phyloP scores from a whole-genome alignment of 345 rosid genomes.

The Abelmoschus esculentus region DNA sequence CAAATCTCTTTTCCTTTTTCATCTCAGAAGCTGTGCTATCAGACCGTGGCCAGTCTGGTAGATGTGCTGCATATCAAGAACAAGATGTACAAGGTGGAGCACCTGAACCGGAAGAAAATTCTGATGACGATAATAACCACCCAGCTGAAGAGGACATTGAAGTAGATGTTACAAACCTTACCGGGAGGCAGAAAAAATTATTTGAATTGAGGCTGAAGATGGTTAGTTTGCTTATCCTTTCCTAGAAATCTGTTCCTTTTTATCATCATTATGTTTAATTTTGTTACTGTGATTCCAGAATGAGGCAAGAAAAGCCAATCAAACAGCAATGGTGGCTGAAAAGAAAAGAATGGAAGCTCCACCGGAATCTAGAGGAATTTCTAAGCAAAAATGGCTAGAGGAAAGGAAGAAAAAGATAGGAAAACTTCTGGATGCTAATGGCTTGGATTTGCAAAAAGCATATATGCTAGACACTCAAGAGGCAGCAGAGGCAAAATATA shows the following conservation, averaged over 20 bases:
- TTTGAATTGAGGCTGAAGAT: constrained; percentile 80
- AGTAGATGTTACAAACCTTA: constrained; percentile 58
- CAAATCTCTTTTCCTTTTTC: not conserved
- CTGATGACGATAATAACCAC: constrained; percentile 35
- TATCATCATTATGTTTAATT: not conserved
- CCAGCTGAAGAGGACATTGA: constrained; percentile 37
- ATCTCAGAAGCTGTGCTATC: constrained; percentile 31
- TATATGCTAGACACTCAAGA: constrained; percentile 90
- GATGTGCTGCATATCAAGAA: constrained; percentile 20
- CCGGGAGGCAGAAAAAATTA: constrained; percentile 74
- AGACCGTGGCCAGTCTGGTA: constrained; percentile 18
- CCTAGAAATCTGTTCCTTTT: constrained; percentile 1
- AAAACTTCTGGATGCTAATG: constrained; percentile 82
- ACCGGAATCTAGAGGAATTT: constrained; percentile 70
- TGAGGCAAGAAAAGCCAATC: constrained; percentile 89
- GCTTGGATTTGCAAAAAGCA: constrained; percentile 74
- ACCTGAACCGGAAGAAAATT: constrained; percentile 32
- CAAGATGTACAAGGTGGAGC: constrained; percentile 29
- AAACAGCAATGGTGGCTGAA: constrained; percentile 76
- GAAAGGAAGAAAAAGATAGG: constrained; percentile 87
- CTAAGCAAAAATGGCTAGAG: constrained; percentile 93
- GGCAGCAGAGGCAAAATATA: constrained; percentile 80
- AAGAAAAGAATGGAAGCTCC: constrained; percentile 91
- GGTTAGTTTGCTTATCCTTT: constrained; percentile 29
- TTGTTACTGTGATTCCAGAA: constrained; percentile 31